Percentiles rank a stretch among this genome's conserved stretches.
Evolutionary conservation across 306 rosid species (phyloP).

Genomic region (Leucaena leucocephala): DNA sequence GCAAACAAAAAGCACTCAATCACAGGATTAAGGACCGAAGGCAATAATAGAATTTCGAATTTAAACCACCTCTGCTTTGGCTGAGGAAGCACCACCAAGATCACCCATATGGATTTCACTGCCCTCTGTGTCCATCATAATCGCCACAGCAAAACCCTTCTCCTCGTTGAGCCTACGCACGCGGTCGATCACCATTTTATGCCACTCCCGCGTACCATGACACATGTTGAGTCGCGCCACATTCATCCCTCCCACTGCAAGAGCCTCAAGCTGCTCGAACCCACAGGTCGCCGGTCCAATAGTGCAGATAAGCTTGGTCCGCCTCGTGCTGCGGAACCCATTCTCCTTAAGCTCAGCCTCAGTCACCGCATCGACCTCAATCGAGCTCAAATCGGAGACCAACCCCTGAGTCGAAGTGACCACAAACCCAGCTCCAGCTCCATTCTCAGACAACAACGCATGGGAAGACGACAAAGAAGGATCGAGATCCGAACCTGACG

Average conservation of each 20-base stretch:
- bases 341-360: slow-evolving; percentile 83
- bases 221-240: slow-evolving; percentile 95
- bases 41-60: not conserved
- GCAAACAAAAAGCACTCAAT: not conserved
- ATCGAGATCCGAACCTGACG: slow-evolving; percentile 53
- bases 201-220: slow-evolving; percentile 95
- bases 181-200: slow-evolving; percentile 66
- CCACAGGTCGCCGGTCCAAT: slow-evolving; percentile 90
- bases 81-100: slow-evolving; percentile 88
- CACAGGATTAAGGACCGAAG: not conserved
- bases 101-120: slow-evolving; percentile 99
- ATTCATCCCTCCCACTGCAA: slow-evolving; percentile 97
- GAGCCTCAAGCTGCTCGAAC: slow-evolving; percentile 84
- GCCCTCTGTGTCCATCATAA: slow-evolving; percentile 99
- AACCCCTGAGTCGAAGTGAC: slow-evolving; percentile 22
- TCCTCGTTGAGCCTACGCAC: slow-evolving; percentile 82
- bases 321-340: slow-evolving; percentile 85
- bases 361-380: slow-evolving; percentile 87
- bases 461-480: slow-evolving; percentile 38
- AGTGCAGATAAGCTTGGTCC: slow-evolving; percentile 86
- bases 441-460: slow-evolving; percentile 50
- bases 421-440: slow-evolving; percentile 40
- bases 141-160: slow-evolving; percentile 93
- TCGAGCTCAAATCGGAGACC: slow-evolving; percentile 46
- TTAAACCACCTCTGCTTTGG: slow-evolving; percentile 75